These are phyloP conservation scores for Wickerhamiella siamensis DNA, from an alignment of 805 yeast species.

Conservation along the genomic window DNA sequence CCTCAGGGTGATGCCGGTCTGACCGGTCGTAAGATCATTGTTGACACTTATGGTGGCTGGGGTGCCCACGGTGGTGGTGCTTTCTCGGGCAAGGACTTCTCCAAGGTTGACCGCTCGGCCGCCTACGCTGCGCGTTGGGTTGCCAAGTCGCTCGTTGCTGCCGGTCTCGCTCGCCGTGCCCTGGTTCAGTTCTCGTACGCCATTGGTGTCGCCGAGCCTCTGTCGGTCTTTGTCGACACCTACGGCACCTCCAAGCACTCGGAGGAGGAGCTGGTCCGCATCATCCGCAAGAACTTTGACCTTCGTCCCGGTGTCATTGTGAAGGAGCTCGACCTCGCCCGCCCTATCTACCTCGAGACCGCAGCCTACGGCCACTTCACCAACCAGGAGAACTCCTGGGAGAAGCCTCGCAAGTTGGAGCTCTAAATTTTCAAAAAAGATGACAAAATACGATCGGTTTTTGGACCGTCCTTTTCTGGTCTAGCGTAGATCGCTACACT, in stretches of 20 bases:
- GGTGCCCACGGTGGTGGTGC: conserved; percentile 99
- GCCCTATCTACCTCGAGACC: conserved; percentile 98
- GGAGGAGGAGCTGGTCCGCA: conserved; percentile 78
- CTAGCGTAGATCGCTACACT: neutral
- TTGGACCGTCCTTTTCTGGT: neutral
- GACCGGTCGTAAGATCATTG: conserved; percentile 98
- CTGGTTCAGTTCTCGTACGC: conserved; percentile 98
- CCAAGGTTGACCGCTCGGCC: conserved; percentile 99
- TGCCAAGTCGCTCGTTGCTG: conserved; percentile 91
- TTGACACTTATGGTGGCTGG: conserved; percentile 99
- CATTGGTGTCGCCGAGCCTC: conserved; percentile 99
- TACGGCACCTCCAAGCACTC: conserved; percentile 93
- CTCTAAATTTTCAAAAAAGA: conserved; percentile 21
- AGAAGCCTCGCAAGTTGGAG: conserved; percentile 57
- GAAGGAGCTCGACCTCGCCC: conserved; percentile 89
- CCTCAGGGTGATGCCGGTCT: conserved; percentile 99
- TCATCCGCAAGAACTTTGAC: conserved; percentile 89
- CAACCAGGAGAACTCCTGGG: conserved; percentile 98
- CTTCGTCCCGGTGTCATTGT: conserved; percentile 99
- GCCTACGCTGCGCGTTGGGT: conserved; percentile 99
- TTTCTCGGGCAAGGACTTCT: conserved; percentile 98
- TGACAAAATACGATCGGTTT: neutral
- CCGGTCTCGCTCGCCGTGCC: conserved; percentile 93
- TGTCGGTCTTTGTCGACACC: conserved; percentile 92
- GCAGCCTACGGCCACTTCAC: conserved; percentile 99